Evolutionary conservation across 148 eudicot species (phyloP).

Genomic region (Chenopodium formosanum): DNA sequence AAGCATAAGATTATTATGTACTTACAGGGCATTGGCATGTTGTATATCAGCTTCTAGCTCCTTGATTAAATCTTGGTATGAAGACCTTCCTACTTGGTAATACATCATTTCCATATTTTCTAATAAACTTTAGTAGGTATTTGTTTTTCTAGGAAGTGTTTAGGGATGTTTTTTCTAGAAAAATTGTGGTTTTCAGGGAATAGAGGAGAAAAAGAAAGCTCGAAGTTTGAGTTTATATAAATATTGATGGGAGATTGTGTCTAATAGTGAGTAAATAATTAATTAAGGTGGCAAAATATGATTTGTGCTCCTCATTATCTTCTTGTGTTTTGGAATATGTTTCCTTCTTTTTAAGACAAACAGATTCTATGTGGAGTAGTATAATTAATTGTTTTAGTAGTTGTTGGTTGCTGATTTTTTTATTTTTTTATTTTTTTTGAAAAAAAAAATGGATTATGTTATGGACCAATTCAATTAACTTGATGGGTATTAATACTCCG

Average conservation of each 20-base stretch:
- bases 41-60: slow-evolving; percentile 81
- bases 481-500: slow-evolving; percentile 14
- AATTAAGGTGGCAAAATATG: slow-evolving; percentile 27
- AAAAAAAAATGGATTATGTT: too few relatives aligned
- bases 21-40: slow-evolving; percentile 84
- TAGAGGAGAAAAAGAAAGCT: background rate
- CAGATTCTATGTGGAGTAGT: slow-evolving; percentile 5
- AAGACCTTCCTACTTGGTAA: slow-evolving; percentile 56
- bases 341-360: slow-evolving; percentile 11
- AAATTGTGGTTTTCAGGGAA: background rate
- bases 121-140: too few relatives aligned
- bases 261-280: background rate
- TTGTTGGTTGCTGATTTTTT: slow-evolving; percentile 34
- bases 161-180: background rate
- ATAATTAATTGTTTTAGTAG: slow-evolving; percentile 9
- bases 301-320: slow-evolving; percentile 22
- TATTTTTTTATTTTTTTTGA: too few relatives aligned
- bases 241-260: slow-evolving; percentile 17
- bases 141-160: slow-evolving; percentile 12
- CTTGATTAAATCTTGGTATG: slow-evolving; percentile 63
- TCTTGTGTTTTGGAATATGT: slow-evolving; percentile 24
- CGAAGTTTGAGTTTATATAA: background rate
- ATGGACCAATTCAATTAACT: slow-evolving; percentile 2
- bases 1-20: background rate
- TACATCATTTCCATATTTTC: slow-evolving; percentile 59